Evolutionary conservation across 2,329 filamentous ascomycete species (phyloP).

Genomic region (Botrytis byssoidea): DNA sequence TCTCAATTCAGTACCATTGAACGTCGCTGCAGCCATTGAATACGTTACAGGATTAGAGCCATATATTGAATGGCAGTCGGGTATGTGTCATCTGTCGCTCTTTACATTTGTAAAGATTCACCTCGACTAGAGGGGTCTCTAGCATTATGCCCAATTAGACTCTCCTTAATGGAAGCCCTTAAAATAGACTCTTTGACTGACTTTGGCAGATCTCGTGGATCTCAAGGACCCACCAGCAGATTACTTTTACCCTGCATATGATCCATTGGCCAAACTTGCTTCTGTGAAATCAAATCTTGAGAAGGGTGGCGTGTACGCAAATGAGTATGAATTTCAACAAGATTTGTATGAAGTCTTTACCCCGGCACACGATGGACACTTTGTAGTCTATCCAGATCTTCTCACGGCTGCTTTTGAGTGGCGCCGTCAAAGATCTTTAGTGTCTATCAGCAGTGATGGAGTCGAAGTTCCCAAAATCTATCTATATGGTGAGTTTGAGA

Average conservation of each 20-base stretch:
- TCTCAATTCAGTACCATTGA: conserved; percentile 36
- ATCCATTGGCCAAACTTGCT: conserved; percentile 48
- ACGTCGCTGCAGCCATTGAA: conserved; percentile 31
- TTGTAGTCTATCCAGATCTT: conserved; percentile 54
- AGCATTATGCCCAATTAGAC: not conserved
- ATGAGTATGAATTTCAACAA: conserved; percentile 55
- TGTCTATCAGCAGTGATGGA: conserved; percentile 63
- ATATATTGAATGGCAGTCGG: conserved; percentile 38
- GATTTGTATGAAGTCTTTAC: conserved; percentile 54
- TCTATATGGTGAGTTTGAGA: conserved; percentile 43
- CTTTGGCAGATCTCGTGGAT: conserved; percentile 32
- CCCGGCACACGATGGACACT: conserved; percentile 64
- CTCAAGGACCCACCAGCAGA: conserved; percentile 51
- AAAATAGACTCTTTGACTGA: not conserved
- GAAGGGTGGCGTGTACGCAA: conserved; percentile 43
- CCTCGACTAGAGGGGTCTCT: not conserved
- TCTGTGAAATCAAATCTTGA: conserved; percentile 46
- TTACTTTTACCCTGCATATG: conserved; percentile 50
- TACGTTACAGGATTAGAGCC: conserved; percentile 33
- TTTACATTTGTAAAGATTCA: not conserved
- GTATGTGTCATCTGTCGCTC: conserved; percentile 22
- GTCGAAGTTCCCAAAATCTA: conserved; percentile 57
- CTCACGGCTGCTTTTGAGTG: conserved; percentile 52
- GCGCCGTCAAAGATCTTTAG: conserved; percentile 49
- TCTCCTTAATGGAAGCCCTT: not conserved